A percentile compares a stretch with the other conserved stretches of the same genome.
Conservation (phyloP, 148 eudicot genomes). For the Dianthus caryophyllus region DNA sequence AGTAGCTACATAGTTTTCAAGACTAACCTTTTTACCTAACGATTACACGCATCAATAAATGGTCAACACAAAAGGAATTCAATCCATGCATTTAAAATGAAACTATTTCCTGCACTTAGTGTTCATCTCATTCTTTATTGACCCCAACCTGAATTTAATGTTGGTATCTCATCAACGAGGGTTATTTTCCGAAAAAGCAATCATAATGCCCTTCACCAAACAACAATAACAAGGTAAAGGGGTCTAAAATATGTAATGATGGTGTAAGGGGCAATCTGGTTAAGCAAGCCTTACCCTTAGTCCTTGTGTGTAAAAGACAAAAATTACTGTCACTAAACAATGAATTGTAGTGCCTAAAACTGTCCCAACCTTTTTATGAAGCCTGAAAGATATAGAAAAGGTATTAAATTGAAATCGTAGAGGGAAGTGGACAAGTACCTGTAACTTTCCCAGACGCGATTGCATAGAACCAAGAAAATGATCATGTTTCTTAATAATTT, state of each 20-base stretch:
- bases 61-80: background rate
- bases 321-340: background rate
- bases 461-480: conserved; percentile 74
- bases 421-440: conserved; percentile 38
- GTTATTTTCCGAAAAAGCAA: too few species aligned
- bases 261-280: background rate
- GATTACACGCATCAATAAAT: background rate
- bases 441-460: conserved; percentile 79
- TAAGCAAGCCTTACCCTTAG: background rate
- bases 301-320: background rate
- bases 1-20: background rate
- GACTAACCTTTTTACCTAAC: background rate
- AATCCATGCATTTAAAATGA: background rate
- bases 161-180: background rate
- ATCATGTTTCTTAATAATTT: conserved; percentile 65
- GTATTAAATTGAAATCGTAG: background rate
- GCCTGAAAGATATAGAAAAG: background rate
- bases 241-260: too few species aligned
- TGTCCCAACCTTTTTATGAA: background rate
- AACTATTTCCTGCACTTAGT: background rate
- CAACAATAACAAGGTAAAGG: background rate
- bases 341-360: conserved; percentile 3
- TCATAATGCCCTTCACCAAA: background rate
- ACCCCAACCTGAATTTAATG: background rate
- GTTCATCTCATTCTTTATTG: too few species aligned